These are phyloP conservation scores for Phytophthora citricola DNA, from an alignment of 352 stramenopile genomes.

Conservation along the genomic window DNA sequence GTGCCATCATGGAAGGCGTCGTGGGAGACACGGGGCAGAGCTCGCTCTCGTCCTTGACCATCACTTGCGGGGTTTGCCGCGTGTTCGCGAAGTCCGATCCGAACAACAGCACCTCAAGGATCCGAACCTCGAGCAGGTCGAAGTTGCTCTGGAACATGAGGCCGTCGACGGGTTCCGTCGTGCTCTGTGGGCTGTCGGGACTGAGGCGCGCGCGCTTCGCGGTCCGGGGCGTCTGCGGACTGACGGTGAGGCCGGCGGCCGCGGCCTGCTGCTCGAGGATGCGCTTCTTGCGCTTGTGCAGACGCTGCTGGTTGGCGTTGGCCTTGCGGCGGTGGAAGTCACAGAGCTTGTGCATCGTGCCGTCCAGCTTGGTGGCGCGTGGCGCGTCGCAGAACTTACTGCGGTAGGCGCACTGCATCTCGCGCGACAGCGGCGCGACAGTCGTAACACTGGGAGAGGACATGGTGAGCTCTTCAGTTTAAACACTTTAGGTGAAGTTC, in stretches of 20 bases:
- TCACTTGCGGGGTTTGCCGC: conserved; percentile 1
- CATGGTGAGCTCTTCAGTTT: not conserved
- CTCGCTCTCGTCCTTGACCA: conserved; percentile 12
- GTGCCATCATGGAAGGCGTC: conserved; percentile 10
- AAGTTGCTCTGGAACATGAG: conserved; percentile 34
- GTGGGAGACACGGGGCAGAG: conserved; percentile 14
- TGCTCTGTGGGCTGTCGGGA: conserved; percentile 28
- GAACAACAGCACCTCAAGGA: conserved; percentile 50
- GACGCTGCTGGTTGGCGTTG: conserved; percentile 57
- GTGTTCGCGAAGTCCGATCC: conserved; percentile 19
- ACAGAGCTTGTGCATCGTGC: conserved; percentile 56
- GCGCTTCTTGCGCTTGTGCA: conserved; percentile 49
- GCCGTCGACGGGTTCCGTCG: conserved; percentile 24
- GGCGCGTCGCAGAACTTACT: conserved; percentile 55
- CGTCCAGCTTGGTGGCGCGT: conserved; percentile 54
- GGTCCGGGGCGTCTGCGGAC: conserved; percentile 17
- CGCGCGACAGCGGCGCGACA: conserved; percentile 19
- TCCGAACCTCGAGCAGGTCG: conserved; percentile 42
- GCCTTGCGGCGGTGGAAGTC: conserved; percentile 60
- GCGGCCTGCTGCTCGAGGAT: conserved; percentile 33
- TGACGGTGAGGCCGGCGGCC: not conserved
- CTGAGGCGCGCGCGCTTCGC: conserved; percentile 22
- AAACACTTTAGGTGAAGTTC: not conserved
- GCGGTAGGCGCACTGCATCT: conserved; percentile 53
- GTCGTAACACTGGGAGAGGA: not conserved